Conservation (phyloP, 495 filamentous ascomycete species). For the Elasticomyces elasticus region DNA sequence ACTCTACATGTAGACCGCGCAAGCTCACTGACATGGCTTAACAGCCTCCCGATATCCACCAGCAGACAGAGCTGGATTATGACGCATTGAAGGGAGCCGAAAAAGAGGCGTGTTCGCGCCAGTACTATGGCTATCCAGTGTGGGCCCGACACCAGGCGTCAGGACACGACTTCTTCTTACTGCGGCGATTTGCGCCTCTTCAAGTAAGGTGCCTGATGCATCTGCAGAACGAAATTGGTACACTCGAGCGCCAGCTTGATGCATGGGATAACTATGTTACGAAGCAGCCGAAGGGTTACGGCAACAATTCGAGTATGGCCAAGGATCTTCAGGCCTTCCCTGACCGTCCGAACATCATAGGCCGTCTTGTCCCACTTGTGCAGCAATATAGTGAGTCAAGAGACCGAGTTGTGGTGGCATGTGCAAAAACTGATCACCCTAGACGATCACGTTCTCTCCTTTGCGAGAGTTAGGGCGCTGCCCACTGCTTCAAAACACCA, state of each 20-base stretch:
- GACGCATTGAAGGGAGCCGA: no score
- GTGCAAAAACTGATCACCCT: no score
- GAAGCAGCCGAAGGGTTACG: neutral
- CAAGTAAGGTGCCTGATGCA: neutral
- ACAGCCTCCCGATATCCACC: no score
- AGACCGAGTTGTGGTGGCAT: no score
- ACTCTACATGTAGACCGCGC: no score
- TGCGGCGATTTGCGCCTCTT: neutral
- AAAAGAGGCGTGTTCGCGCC: no score
- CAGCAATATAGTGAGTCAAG: no score
- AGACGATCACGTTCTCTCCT: neutral
- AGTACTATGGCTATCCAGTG: conserved; percentile 1
- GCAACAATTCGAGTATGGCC: neutral
- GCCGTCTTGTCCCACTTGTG: neutral
- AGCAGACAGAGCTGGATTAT: no score
- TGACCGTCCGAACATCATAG: neutral
- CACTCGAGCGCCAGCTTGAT: neutral
- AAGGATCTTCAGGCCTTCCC: conserved; percentile 1
- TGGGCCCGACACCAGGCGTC: neutral
- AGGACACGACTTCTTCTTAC: conserved; percentile 1
- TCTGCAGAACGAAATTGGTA: conserved; percentile 2
- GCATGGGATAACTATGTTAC: neutral
- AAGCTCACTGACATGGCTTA: no score
- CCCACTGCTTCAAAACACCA: neutral
- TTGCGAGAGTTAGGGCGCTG: neutral